phyloP scores from a whole-genome alignment of 805 yeast species.

The Pichia pseudocactophila region DNA sequence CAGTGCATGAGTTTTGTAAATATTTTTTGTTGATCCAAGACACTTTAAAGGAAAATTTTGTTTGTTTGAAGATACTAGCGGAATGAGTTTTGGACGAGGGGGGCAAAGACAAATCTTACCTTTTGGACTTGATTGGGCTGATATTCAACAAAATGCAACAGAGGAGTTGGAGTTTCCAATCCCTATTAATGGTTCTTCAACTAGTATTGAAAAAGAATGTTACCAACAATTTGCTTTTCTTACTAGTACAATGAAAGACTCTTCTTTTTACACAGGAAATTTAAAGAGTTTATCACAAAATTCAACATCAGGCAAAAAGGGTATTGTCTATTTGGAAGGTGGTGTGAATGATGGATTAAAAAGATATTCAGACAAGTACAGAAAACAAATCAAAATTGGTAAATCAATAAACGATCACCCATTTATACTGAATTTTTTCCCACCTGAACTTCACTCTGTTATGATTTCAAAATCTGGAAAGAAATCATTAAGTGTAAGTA shows the following conservation, averaged over 20 bases:
- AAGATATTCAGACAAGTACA: constrained; percentile 74
- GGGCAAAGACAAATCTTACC: constrained; percentile 43
- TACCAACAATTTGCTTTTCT: constrained; percentile 51
- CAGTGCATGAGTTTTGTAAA: too few relatives aligned
- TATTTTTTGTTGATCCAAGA: too few relatives aligned
- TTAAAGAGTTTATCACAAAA: constrained; percentile 19
- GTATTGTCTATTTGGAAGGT: constrained; percentile 27
- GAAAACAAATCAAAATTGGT: constrained; percentile 61
- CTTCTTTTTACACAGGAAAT: constrained; percentile 60
- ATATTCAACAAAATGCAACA: constrained; percentile 36
- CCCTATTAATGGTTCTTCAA: constrained; percentile 58
- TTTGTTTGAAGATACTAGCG: too few relatives aligned
- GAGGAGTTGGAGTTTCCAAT: constrained; percentile 35
- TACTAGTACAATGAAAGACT: constrained; percentile 45
- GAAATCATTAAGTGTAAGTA: constrained; percentile 35
- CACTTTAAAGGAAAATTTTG: too few relatives aligned
- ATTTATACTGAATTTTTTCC: constrained; percentile 60
- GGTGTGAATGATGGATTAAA: constrained; percentile 59
- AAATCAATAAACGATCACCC: constrained; percentile 74
- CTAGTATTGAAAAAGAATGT: constrained; percentile 39
- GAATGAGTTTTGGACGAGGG: constrained; percentile 50
- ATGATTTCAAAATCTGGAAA: constrained; percentile 42
- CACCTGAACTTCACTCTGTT: constrained; percentile 63
- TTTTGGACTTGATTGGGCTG: constrained; percentile 65
- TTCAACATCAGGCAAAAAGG: not conserved